phyloP scores from a whole-genome alignment of 148 eudicot genomes.

The Silene latifolia region DNA sequence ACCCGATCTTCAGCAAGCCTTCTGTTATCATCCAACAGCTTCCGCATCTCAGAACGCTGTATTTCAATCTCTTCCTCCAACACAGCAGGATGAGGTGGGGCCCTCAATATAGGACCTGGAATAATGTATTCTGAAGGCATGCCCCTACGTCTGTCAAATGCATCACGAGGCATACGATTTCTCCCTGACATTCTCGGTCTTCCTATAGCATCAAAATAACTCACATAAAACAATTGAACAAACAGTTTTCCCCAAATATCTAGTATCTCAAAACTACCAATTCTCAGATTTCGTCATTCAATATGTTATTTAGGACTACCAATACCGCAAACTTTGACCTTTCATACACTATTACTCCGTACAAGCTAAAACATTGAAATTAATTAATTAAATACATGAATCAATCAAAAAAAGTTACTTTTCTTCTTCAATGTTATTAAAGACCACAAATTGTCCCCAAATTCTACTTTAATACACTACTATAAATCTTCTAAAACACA shows the following conservation, averaged over 20 bases:
- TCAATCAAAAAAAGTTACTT: neutral
- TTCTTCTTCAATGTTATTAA: neutral
- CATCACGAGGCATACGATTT: conserved; percentile 70
- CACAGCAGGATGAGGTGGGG: conserved; percentile 73
- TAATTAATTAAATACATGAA: neutral
- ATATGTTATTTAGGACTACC: neutral
- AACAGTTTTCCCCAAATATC: neutral
- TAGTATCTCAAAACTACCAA: neutral
- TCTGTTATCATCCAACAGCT: conserved; percentile 75
- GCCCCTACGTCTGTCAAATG: conserved; percentile 68
- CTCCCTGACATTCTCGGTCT: conserved; percentile 64
- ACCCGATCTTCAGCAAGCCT: conserved; percentile 79
- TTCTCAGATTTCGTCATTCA: neutral
- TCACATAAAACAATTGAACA: conserved; percentile 7
- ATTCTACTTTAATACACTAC: neutral
- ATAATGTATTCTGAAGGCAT: conserved; percentile 46
- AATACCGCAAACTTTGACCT: neutral
- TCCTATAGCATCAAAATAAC: conserved; percentile 16
- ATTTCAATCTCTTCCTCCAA: conserved; percentile 94
- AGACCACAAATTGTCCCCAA: neutral
- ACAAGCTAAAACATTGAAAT: neutral
- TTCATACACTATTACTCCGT: neutral
- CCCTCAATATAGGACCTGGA: conserved; percentile 55
- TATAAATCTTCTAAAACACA: neutral
- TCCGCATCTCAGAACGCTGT: conserved; percentile 68